Percentiles rank a stretch among this genome's conserved stretches.
phyloP scores from a whole-genome alignment of 2,329 filamentous ascomycete species.

The Purpureocillium takamizusanense region DNA sequence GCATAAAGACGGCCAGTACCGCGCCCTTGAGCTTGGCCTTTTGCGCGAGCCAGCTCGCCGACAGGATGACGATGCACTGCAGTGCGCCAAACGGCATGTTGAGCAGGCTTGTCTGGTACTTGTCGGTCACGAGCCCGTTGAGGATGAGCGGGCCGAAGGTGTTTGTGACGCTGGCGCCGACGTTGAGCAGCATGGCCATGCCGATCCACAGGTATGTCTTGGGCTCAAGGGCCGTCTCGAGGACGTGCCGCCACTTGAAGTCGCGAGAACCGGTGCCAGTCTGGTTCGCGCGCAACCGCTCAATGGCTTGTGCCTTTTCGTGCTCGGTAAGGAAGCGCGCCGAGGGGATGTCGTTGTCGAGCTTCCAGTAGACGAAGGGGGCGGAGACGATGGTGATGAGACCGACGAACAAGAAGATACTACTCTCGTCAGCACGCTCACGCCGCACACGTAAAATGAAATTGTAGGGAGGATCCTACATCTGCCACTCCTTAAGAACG shows the following conservation, averaged over 20 bases:
- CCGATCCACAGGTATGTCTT: slow-evolving; percentile 52
- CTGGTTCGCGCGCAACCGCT: slow-evolving; percentile 64
- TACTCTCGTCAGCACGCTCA: slow-evolving; percentile 9
- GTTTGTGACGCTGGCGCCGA: slow-evolving; percentile 54
- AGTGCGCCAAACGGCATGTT: slow-evolving; percentile 60
- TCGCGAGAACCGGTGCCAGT: slow-evolving; percentile 65
- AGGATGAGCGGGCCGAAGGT: slow-evolving; percentile 59
- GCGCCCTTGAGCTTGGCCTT: slow-evolving; percentile 47
- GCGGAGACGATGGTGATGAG: slow-evolving; percentile 49
- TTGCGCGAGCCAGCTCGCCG: slow-evolving; percentile 48
- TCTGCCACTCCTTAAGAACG: slow-evolving; percentile 13
- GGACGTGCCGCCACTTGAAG: slow-evolving; percentile 58
- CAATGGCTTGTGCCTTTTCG: slow-evolving; percentile 60
- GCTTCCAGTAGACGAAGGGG: slow-evolving; percentile 48
- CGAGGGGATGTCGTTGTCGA: slow-evolving; percentile 50
- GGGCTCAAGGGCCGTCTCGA: slow-evolving; percentile 36
- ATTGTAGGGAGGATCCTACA: no score
- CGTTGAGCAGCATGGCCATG: slow-evolving; percentile 53
- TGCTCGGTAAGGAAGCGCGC: slow-evolving; percentile 51
- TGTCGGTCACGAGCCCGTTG: slow-evolving; percentile 49
- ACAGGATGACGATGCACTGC: slow-evolving; percentile 50
- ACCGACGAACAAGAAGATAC: slow-evolving; percentile 50
- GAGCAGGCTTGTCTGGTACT: slow-evolving; percentile 47
- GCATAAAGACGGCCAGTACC: slow-evolving; percentile 42
- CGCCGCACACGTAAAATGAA: no score